Conservation (phyloP, 2,329 filamentous ascomycete genomes). For the Fusarium fujikuroi region DNA sequence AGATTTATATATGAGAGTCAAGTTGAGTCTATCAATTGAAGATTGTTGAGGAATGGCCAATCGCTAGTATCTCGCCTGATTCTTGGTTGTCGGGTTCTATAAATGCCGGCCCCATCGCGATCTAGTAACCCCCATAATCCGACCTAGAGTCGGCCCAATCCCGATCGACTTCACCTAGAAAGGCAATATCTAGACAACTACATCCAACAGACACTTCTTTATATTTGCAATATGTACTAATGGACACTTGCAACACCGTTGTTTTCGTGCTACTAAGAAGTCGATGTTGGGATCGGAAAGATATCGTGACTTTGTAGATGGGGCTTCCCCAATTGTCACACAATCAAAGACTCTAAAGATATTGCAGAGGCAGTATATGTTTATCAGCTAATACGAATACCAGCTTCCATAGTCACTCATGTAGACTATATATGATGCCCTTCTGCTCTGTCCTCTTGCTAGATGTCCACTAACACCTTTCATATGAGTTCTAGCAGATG, state of each 20-base stretch:
- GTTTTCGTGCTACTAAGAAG: background rate
- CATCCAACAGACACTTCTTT: background rate
- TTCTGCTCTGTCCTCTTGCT: background rate
- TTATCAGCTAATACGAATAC: background rate
- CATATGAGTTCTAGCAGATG: background rate
- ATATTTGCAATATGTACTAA: background rate
- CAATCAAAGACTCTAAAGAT: background rate
- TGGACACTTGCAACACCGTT: background rate
- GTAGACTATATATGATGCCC: background rate
- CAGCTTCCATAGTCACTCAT: background rate
- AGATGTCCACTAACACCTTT: background rate
- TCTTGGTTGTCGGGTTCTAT: constrained; percentile 14
- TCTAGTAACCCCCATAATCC: constrained; percentile 14
- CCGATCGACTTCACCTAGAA: constrained; percentile 19
- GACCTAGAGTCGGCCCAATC: constrained; percentile 6
- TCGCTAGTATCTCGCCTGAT: constrained; percentile 1
- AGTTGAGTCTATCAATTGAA: background rate
- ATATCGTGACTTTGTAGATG: background rate
- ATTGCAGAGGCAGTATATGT: background rate
- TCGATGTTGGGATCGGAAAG: background rate
- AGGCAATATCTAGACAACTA: constrained; percentile 2
- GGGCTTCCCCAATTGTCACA: background rate
- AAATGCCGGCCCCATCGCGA: constrained; percentile 2
- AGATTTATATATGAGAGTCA: background rate
- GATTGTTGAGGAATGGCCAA: background rate